These are phyloP conservation scores for Verticillium zaregamsianum DNA, from an alignment of 2,329 filamentous ascomycete species.

Conservation along the genomic window DNA sequence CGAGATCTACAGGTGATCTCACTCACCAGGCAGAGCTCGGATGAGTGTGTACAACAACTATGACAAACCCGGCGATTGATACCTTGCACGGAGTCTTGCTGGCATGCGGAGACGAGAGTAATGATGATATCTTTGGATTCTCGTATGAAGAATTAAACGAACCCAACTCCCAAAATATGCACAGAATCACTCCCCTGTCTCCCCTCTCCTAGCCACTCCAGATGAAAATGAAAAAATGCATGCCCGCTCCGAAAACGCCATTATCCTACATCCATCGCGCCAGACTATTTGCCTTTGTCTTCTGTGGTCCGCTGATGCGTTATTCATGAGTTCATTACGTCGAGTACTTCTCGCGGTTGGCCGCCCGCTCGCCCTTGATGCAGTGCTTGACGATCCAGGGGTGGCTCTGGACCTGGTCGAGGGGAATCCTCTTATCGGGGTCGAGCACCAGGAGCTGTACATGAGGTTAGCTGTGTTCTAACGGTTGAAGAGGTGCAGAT, in stretches of 20 bases:
- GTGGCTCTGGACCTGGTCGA: slow-evolving; percentile 84
- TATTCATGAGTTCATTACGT: slow-evolving; percentile 16
- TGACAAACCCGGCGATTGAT: slow-evolving; percentile 9
- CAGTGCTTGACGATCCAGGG: slow-evolving; percentile 98
- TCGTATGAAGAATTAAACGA: slow-evolving; percentile 7
- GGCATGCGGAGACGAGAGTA: neutral
- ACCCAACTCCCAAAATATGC: slow-evolving; percentile 21
- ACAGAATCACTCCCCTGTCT: slow-evolving; percentile 7
- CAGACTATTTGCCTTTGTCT: neutral
- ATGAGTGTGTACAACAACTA: slow-evolving; percentile 17
- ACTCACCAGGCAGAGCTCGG: neutral
- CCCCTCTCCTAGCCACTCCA: slow-evolving; percentile 3
- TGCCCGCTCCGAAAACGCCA: slow-evolving; percentile 8
- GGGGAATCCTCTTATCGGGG: slow-evolving; percentile 85
- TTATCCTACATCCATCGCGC: slow-evolving; percentile 13
- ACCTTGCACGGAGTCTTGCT: slow-evolving; percentile 2
- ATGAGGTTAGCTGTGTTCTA: slow-evolving; percentile 9
- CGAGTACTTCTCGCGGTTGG: slow-evolving; percentile 43
- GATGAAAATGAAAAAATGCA: neutral
- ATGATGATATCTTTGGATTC: slow-evolving; percentile 2
- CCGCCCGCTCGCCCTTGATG: slow-evolving; percentile 54
- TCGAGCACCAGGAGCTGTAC: slow-evolving; percentile 79
- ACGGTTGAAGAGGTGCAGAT: neutral
- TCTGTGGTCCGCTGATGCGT: slow-evolving; percentile 11
- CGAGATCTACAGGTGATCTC: slow-evolving; percentile 76